Conservation (phyloP, 176 grass and related monocot genomes). For the Musa itinerans region DNA sequence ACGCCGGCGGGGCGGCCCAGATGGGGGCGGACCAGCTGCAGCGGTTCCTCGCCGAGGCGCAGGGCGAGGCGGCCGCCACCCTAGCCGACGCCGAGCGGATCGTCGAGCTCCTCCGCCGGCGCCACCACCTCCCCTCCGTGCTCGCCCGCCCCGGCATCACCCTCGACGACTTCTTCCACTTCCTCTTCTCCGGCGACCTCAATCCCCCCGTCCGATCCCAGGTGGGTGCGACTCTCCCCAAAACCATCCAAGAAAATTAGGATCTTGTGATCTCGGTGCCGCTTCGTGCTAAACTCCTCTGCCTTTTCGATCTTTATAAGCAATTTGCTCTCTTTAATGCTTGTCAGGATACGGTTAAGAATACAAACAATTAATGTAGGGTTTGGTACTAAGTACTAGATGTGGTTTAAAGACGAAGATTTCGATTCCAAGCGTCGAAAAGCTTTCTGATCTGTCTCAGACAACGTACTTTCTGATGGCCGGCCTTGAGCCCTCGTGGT, state of each 20-base stretch:
- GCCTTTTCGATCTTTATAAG: too few species aligned
- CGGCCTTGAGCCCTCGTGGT: not conserved
- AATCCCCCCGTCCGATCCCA: conserved; percentile 44
- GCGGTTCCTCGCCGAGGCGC: conserved; percentile 32
- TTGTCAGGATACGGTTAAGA: too few species aligned
- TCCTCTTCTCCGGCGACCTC: conserved; percentile 59
- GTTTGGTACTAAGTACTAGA: not conserved
- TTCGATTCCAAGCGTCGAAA: not conserved
- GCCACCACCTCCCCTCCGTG: not conserved
- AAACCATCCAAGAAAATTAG: not conserved
- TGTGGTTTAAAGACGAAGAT: not conserved
- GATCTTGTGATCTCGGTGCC: not conserved
- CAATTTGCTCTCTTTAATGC: too few species aligned
- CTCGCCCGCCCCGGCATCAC: conserved; percentile 28
- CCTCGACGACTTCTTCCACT: conserved; percentile 56
- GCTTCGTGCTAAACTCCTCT: not conserved
- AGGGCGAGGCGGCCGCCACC: conserved; percentile 38
- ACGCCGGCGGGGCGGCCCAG: not conserved
- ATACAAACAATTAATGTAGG: too few species aligned
- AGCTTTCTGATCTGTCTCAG: not conserved
- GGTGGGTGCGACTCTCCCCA: not conserved
- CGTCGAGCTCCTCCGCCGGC: conserved; percentile 27
- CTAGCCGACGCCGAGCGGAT: conserved; percentile 13
- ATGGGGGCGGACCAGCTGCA: conserved; percentile 24
- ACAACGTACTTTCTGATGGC: not conserved